phyloP scores from a whole-genome alignment of 495 filamentous ascomycete species.

The Penicillium dipodomyicola region DNA sequence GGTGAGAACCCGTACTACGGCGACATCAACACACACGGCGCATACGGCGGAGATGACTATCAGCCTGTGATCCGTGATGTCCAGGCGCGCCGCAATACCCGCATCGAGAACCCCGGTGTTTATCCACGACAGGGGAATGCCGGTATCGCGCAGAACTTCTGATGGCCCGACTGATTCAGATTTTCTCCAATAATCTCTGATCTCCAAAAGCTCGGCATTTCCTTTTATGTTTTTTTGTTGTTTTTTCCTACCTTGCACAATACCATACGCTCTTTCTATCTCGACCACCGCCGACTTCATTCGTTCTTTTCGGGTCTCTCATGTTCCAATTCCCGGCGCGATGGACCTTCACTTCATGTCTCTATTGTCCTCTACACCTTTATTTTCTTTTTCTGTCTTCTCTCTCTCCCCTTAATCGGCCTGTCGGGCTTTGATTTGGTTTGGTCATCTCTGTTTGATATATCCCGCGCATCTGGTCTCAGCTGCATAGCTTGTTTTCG shows the following conservation, averaged over 20 bases:
- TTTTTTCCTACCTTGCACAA: conserved; percentile 1
- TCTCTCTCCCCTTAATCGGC: conserved; percentile 14
- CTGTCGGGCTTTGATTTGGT: conserved; percentile 16
- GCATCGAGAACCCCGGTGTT: conserved; percentile 84
- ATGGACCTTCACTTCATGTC: conserved; percentile 31
- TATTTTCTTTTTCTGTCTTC: conserved; percentile 2
- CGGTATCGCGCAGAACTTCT: conserved; percentile 99
- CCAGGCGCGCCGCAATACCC: conserved; percentile 82
- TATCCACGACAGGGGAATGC: conserved; percentile 87
- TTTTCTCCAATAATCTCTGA: conserved; percentile 2
- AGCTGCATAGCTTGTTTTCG: conserved; percentile 18
- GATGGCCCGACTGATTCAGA: conserved; percentile 23
- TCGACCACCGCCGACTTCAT: conserved; percentile 23
- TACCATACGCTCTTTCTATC: conserved; percentile 9
- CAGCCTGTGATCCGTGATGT: conserved; percentile 94
- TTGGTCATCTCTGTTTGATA: conserved; percentile 26
- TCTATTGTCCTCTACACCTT: conserved; percentile 24
- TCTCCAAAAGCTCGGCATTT: conserved; percentile 17
- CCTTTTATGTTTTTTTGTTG: too few species aligned
- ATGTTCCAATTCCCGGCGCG: conserved; percentile 27
- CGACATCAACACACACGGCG: conserved; percentile 53
- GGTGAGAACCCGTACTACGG: conserved; percentile 55
- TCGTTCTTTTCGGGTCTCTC: conserved; percentile 23
- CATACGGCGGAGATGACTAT: conserved; percentile 56
- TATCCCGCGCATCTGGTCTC: conserved; percentile 29